Conservation (phyloP, 202 grass and related monocot genomes). For the Zizania palustris region DNA sequence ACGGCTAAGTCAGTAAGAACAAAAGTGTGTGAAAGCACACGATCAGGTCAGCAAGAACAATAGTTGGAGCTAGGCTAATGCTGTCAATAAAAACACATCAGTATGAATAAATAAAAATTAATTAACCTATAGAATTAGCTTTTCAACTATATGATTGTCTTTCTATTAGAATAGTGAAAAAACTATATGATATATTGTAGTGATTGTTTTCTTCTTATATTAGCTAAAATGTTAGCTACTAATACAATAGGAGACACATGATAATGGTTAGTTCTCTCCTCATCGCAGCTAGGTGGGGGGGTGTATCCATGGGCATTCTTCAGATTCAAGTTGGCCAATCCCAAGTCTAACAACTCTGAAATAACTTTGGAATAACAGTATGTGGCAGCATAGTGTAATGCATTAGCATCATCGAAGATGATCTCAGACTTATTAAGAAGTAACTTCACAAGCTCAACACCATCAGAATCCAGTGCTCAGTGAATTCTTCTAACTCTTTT, state of each 20-base stretch:
- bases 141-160: no score
- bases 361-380: slow-evolving; percentile 95
- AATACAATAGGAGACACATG: slow-evolving; percentile 77
- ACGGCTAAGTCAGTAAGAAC: no score
- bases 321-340: slow-evolving; percentile 78
- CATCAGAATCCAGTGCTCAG: slow-evolving; percentile 86
- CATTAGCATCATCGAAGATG: slow-evolving; percentile 84
- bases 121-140: no score
- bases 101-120: no score
- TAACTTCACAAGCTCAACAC: slow-evolving; percentile 97
- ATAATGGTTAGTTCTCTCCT: slow-evolving; percentile 88
- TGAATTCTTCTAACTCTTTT: slow-evolving; percentile 89
- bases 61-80: no score
- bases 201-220: no score
- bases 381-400: slow-evolving; percentile 81
- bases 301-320: slow-evolving; percentile 80
- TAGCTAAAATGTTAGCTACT: no score
- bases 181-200: no score
- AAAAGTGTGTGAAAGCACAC: no score
- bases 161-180: no score
- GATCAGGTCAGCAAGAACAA: no score
- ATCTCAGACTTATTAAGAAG: slow-evolving; percentile 91
- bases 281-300: slow-evolving; percentile 93
- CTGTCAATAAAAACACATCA: no score
- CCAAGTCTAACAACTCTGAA: slow-evolving; percentile 73